A percentile compares a stretch with the other conserved stretches of the same genome.
phyloP scores from a whole-genome alignment of 176 grass and related monocot genomes.

The Microstegium vimineum region DNA sequence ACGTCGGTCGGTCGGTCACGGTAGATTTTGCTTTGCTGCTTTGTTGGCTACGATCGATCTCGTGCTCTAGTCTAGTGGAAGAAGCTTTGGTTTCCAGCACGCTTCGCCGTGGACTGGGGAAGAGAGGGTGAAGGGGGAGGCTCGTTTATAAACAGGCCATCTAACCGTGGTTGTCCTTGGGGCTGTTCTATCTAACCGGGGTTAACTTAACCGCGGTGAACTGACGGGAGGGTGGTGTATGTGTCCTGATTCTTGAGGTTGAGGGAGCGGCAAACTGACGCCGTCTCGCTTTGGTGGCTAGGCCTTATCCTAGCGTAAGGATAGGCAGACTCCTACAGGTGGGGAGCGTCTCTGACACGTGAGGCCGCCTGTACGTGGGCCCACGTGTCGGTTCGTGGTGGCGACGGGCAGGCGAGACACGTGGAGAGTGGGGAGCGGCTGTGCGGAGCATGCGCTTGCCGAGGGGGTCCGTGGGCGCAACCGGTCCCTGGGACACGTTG shows the following conservation, averaged over 20 bases:
- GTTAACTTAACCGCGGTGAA: slow-evolving; percentile 1
- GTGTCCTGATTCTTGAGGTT: no score
- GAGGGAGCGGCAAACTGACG: slow-evolving; percentile 37
- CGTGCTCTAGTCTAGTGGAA: neutral
- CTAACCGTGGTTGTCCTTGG: slow-evolving; percentile 30
- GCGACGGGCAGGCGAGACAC: slow-evolving; percentile 23
- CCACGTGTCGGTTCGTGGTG: neutral
- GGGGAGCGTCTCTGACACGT: neutral
- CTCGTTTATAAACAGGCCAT: slow-evolving; percentile 46
- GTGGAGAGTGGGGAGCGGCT: slow-evolving; percentile 26
- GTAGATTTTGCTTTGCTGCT: neutral
- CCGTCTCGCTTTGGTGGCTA: slow-evolving; percentile 20
- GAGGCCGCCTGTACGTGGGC: neutral
- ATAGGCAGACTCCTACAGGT: neutral
- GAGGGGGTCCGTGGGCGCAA: slow-evolving; percentile 25
- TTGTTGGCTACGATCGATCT: neutral
- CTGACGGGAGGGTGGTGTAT: neutral
- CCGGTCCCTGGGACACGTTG: slow-evolving; percentile 48
- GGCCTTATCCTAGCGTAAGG: neutral
- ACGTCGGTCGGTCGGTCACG: neutral
- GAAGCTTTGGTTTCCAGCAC: neutral
- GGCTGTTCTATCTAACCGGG: neutral
- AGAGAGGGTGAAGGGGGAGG: neutral
- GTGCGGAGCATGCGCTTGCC: slow-evolving; percentile 36
- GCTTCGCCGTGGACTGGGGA: slow-evolving; percentile 14